These are phyloP conservation scores for Dothideomycetes sp. DNA, from an alignment of 2,329 filamentous ascomycete genomes.

Conservation along the genomic window DNA sequence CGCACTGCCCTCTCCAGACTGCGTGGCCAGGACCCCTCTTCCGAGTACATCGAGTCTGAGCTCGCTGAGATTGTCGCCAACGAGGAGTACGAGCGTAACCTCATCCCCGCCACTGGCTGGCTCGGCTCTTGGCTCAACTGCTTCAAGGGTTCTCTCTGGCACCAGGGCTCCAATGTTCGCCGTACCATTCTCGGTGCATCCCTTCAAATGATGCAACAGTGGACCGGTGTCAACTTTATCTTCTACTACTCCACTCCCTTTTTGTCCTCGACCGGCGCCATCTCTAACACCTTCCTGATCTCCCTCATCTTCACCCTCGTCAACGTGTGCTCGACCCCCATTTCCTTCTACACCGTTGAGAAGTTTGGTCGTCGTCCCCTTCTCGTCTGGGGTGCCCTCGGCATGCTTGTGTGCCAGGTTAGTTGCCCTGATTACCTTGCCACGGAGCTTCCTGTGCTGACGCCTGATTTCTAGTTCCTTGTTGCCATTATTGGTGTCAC, in stretches of 20 bases:
- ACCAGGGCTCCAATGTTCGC: slow-evolving; percentile 41
- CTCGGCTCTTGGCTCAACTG: slow-evolving; percentile 57
- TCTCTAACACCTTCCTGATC: slow-evolving; percentile 70
- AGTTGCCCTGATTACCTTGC: no score
- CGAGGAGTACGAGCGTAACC: slow-evolving; percentile 67
- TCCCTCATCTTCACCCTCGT: slow-evolving; percentile 77
- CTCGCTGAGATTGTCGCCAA: slow-evolving; percentile 81
- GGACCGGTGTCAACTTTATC: slow-evolving; percentile 87
- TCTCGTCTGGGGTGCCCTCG: slow-evolving; percentile 65
- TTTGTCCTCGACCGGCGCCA: slow-evolving; percentile 67
- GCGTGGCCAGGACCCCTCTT: slow-evolving; percentile 62
- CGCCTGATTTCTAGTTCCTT: slow-evolving; percentile 53
- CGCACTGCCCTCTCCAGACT: slow-evolving; percentile 52
- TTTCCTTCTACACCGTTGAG: slow-evolving; percentile 84
- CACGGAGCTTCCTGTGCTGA: no score
- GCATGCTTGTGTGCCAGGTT: slow-evolving; percentile 69
- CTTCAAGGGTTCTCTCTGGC: slow-evolving; percentile 45
- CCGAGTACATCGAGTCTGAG: slow-evolving; percentile 66
- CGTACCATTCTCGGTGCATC: slow-evolving; percentile 36
- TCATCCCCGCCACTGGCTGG: slow-evolving; percentile 56
- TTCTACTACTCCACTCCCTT: slow-evolving; percentile 69
- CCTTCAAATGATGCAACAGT: slow-evolving; percentile 41
- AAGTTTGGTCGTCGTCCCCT: slow-evolving; percentile 68
- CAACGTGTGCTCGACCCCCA: slow-evolving; percentile 74
- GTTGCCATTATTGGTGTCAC: slow-evolving; percentile 55